Percentiles rank a stretch among this genome's conserved stretches.
Conservation (phyloP, 352 stramenopile genomes). For the Phytophthora fragariaefolia region DNA sequence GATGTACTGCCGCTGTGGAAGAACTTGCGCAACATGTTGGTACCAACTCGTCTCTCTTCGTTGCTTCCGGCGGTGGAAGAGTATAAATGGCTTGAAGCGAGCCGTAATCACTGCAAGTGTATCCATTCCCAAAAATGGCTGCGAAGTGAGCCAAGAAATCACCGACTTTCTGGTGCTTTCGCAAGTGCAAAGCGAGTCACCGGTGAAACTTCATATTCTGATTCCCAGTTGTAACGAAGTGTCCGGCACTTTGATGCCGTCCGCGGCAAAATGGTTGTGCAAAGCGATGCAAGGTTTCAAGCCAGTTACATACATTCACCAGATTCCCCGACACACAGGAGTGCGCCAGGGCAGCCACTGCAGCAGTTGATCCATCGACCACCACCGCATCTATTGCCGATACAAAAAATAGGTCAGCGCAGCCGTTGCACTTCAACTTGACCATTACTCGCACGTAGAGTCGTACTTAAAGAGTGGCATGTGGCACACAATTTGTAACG, state of each 20-base stretch:
- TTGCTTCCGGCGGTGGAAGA: conserved; percentile 26
- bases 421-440: conserved; percentile 15
- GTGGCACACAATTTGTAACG: conserved; percentile 25
- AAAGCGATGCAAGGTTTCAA: too few species aligned
- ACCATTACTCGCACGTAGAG: neutral
- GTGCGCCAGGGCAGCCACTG: neutral
- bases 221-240: too few species aligned
- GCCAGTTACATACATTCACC: too few species aligned
- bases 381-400: too few species aligned
- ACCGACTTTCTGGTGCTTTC: too few species aligned
- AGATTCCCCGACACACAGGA: too few species aligned
- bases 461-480: conserved; percentile 28
- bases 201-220: too few species aligned
- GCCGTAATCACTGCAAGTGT: conserved; percentile 25
- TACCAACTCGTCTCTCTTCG: neutral
- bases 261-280: too few species aligned
- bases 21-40: conserved; percentile 62
- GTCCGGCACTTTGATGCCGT: too few species aligned
- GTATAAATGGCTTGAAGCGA: conserved; percentile 25
- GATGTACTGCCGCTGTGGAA: conserved; percentile 40
- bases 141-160: neutral
- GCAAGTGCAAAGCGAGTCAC: too few species aligned
- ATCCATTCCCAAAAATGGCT: conserved; percentile 19
- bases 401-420: too few species aligned
- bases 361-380: too few species aligned